A percentile compares a stretch with the other conserved stretches of the same genome.
Conservation (phyloP, 257 asterid genomes). For the Petunia axillaris region DNA sequence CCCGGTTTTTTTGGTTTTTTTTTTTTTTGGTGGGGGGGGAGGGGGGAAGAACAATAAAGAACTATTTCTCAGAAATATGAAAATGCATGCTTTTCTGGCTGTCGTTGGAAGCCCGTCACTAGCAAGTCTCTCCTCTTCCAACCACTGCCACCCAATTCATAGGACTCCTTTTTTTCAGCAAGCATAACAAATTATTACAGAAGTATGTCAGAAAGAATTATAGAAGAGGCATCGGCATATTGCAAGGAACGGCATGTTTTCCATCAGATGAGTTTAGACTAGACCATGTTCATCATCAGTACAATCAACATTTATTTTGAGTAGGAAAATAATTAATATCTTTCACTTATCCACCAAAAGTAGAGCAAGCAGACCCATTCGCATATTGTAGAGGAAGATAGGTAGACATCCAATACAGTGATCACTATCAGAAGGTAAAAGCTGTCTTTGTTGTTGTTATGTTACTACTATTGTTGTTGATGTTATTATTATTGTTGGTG, state of each 20-base stretch:
- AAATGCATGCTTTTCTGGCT: not conserved
- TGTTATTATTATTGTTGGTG: too few relatives aligned
- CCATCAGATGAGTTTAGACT: conserved; percentile 4
- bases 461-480: too few relatives aligned
- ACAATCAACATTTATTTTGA: not conserved
- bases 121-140: not conserved
- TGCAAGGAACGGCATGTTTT: not conserved
- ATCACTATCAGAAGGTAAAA: conserved; percentile 14
- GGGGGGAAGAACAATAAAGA: conserved; percentile 6
- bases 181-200: conserved; percentile 19
- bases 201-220: not conserved
- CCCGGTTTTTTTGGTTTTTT: not conserved
- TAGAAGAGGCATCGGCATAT: not conserved
- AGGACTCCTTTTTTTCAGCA: not conserved
- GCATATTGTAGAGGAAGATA: not conserved
- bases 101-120: not conserved
- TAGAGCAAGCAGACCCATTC: too few relatives aligned
- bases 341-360: not conserved
- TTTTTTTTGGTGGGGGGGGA: not conserved
- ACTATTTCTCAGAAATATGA: not conserved
- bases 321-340: not conserved
- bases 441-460: not conserved
- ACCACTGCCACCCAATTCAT: conserved; percentile 20
- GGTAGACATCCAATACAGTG: not conserved
- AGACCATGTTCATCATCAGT: conserved; percentile 10